Evolutionary conservation across 2,329 filamentous ascomycete genomes (phyloP).

Genomic region (Clarireedia homoeocarpa): DNA sequence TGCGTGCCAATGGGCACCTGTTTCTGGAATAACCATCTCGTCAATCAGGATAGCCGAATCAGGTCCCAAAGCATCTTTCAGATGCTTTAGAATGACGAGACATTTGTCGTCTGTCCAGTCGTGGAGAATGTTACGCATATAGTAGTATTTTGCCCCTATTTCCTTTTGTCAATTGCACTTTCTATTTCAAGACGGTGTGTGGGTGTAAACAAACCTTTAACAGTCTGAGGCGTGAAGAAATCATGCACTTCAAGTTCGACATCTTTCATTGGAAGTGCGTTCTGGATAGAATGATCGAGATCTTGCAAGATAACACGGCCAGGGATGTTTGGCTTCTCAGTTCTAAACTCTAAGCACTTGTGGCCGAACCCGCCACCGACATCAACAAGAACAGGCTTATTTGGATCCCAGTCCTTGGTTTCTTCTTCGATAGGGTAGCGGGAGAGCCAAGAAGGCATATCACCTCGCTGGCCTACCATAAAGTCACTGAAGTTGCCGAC

Average conservation of each 20-base stretch:
- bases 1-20: constrained; percentile 27
- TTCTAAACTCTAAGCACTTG: constrained; percentile 15
- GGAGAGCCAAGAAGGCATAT: constrained; percentile 16
- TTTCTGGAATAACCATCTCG: constrained; percentile 35
- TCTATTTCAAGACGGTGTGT: too few relatives aligned
- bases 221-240: constrained; percentile 25
- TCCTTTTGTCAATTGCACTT: neutral
- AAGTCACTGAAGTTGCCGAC: constrained; percentile 7
- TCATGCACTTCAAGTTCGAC: constrained; percentile 26
- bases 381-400: constrained; percentile 31
- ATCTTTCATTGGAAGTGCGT: constrained; percentile 24
- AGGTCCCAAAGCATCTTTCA: neutral
- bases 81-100: neutral
- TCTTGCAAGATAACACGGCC: constrained; percentile 34
- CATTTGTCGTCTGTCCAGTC: constrained; percentile 31
- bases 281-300: constrained; percentile 17
- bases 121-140: constrained; percentile 34
- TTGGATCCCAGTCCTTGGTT: neutral
- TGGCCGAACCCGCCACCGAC: constrained; percentile 35
- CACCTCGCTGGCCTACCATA: constrained; percentile 8
- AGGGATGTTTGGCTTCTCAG: neutral
- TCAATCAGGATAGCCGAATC: constrained; percentile 32
- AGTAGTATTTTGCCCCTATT: constrained; percentile 28
- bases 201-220: constrained; percentile 14
- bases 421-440: neutral